Conservation (phyloP, 31 red algal genomes). For the Odonthalia washingtoniensis region DNA sequence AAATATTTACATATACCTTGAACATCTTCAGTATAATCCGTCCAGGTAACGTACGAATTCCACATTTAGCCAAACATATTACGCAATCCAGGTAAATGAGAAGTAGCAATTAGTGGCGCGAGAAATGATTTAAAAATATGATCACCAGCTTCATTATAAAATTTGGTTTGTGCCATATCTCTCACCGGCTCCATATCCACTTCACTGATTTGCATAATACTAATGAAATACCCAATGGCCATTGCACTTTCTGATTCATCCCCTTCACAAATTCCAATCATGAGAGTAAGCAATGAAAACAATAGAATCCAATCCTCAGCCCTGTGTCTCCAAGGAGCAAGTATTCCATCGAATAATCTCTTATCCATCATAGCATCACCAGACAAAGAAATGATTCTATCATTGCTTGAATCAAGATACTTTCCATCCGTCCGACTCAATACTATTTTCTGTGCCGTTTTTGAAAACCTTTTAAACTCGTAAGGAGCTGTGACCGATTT, state of each 20-base stretch:
- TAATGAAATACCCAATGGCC: not conserved
- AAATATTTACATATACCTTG: conserved; percentile 56
- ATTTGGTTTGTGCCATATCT: conserved; percentile 12
- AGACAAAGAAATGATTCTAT: conserved; percentile 48
- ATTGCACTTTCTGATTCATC: not conserved
- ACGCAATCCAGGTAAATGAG: not conserved
- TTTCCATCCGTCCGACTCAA: conserved; percentile 57
- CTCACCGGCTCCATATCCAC: not conserved
- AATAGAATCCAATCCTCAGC: conserved; percentile 63
- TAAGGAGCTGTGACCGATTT: conserved; percentile 33
- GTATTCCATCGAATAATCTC: conserved; percentile 4
- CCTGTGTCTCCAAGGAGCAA: conserved; percentile 6
- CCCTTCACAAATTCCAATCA: conserved; percentile 32
- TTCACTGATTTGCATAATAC: not conserved
- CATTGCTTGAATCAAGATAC: conserved; percentile 30
- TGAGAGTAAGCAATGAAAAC: conserved; percentile 50
- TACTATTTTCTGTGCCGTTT: conserved; percentile 8
- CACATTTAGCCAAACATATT: not conserved
- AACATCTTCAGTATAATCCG: not conserved
- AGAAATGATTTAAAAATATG: not conserved
- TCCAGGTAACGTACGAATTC: not conserved
- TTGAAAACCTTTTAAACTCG: conserved; percentile 10
- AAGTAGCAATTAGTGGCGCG: not conserved
- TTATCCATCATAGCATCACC: too few species aligned
- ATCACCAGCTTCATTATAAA: not conserved